These are phyloP conservation scores for Trichoderma brevicompactum DNA, from an alignment of 2,329 filamentous ascomycete genomes.

Conservation along the genomic window DNA sequence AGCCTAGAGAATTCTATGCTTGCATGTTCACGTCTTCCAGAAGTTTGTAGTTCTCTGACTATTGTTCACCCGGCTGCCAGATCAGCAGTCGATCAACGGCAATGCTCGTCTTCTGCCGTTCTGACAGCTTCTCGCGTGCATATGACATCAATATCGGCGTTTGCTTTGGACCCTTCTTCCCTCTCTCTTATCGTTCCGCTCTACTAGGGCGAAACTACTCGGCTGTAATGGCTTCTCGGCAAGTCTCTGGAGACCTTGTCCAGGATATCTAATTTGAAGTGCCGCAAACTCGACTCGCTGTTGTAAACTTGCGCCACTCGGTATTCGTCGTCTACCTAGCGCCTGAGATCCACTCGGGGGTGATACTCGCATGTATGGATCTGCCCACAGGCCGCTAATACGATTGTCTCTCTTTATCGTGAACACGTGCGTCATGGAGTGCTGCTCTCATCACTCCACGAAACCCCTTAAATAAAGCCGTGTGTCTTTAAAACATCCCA, in stretches of 20 bases:
- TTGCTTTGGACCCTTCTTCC: not conserved
- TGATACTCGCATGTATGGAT: conserved; percentile 8
- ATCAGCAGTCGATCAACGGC: conserved; percentile 11
- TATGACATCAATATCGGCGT: not conserved
- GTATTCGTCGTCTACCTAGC: conserved; percentile 1
- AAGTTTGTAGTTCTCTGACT: not conserved
- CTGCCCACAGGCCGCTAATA: not conserved
- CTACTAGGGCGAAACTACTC: not conserved
- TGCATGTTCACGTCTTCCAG: conserved; percentile 9
- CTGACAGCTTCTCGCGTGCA: not conserved
- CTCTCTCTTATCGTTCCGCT: not conserved
- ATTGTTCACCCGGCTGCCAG: not conserved
- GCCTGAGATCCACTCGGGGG: not conserved
- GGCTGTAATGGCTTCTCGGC: conserved; percentile 6
- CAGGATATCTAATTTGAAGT: not conserved
- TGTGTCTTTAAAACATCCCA: not conserved
- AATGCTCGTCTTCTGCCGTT: not conserved
- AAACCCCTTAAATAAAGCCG: not conserved
- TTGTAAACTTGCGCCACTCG: not conserved
- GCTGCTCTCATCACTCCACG: not conserved
- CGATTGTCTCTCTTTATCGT: not conserved
- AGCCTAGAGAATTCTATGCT: not conserved
- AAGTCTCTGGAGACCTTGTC: not conserved
- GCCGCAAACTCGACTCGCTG: not conserved
- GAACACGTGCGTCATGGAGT: not conserved